A percentile compares a stretch with the other conserved stretches of the same genome.
Evolutionary conservation across 2,329 filamentous ascomycete genomes (phyloP).

Genomic region (Aspergillus felis): DNA sequence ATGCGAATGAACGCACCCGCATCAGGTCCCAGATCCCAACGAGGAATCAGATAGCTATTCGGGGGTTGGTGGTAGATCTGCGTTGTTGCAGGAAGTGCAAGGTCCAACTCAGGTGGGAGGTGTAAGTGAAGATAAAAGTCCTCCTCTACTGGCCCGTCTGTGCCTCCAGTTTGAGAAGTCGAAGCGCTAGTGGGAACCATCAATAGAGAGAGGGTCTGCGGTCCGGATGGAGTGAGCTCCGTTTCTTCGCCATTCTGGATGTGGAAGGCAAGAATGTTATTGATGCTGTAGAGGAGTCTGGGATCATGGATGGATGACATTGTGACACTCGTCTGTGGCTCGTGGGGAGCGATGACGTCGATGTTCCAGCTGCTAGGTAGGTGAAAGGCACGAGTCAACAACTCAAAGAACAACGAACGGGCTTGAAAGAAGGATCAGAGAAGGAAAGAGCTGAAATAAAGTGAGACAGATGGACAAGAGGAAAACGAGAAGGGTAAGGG

Average conservation of each 20-base stretch:
- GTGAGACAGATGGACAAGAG: constrained; percentile 1
- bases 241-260: constrained; percentile 83
- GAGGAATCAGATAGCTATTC: constrained; percentile 85
- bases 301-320: constrained; percentile 34
- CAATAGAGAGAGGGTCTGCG: constrained; percentile 85
- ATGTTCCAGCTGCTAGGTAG: background rate
- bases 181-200: constrained; percentile 91
- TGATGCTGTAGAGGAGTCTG: constrained; percentile 50
- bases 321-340: background rate
- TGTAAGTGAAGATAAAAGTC: constrained; percentile 98
- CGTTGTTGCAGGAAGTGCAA: constrained; percentile 88
- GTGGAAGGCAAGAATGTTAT: constrained; percentile 87
- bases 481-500: constrained; percentile 16
- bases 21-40: constrained; percentile 88
- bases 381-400: background rate
- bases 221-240: constrained; percentile 75
- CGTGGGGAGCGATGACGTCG: background rate
- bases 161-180: constrained; percentile 48
- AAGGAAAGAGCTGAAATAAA: constrained; percentile 3
- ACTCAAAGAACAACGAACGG: background rate
- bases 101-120: constrained; percentile 87
- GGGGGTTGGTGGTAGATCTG: constrained; percentile 97
- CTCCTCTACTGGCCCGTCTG: constrained; percentile 63
- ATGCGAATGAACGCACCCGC: constrained; percentile 89
- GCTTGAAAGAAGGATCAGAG: background rate